These are phyloP conservation scores for Penicillium coprophilum DNA, from an alignment of 495 filamentous ascomycete species.

Conservation along the genomic window DNA sequence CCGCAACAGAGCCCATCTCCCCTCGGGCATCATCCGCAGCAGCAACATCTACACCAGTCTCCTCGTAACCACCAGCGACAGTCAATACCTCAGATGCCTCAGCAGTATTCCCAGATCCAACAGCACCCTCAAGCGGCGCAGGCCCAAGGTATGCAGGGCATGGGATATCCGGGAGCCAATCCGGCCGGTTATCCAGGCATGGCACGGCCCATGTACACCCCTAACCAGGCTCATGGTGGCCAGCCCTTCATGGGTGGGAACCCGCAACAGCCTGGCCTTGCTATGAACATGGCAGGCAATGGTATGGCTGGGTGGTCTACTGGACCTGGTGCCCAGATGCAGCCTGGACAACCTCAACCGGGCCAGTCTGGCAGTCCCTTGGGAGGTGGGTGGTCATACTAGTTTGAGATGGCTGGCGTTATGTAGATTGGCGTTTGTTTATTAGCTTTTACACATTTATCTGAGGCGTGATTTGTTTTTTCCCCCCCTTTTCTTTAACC, in stretches of 20 bases:
- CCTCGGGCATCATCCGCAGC: conserved; percentile 35
- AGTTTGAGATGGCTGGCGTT: conserved; percentile 28
- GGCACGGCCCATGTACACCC: conserved; percentile 44
- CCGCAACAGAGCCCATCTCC: conserved; percentile 48
- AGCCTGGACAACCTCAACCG: conserved; percentile 45
- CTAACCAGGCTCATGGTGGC: conserved; percentile 38
- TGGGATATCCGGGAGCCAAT: conserved; percentile 41
- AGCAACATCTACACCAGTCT: conserved; percentile 48
- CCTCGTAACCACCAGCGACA: conserved; percentile 49
- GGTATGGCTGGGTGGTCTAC: conserved; percentile 45
- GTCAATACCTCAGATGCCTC: conserved; percentile 42
- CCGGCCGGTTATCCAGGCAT: conserved; percentile 41
- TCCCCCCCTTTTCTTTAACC: conserved; percentile 22
- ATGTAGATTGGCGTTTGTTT: conserved; percentile 31
- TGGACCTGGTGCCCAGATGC: conserved; percentile 38
- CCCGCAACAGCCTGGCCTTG: conserved; percentile 42
- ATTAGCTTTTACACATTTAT: conserved; percentile 11
- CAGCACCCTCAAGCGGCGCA: conserved; percentile 56
- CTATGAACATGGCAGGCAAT: conserved; percentile 42
- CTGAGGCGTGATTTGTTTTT: conserved; percentile 16
- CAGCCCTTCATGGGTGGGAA: conserved; percentile 43
- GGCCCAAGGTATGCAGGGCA: conserved; percentile 54
- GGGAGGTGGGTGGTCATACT: conserved; percentile 48
- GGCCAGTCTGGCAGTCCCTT: conserved; percentile 47
- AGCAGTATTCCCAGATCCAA: conserved; percentile 48